phyloP scores from a whole-genome alignment of 257 asterid species.

The Nicotiana sylvestris region DNA sequence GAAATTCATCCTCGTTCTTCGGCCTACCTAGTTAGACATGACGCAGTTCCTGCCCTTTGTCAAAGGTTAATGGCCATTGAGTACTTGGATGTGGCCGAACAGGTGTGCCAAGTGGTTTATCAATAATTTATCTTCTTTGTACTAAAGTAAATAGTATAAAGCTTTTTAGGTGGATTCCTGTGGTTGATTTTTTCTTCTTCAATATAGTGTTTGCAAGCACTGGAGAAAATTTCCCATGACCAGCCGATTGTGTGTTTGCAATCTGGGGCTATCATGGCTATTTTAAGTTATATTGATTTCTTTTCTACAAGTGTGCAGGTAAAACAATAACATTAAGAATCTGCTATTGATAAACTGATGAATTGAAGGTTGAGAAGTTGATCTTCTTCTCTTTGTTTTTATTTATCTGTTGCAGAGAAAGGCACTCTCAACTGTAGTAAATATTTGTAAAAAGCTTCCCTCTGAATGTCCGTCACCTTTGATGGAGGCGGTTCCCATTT shows the following conservation, averaged over 20 bases:
- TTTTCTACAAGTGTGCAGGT: conserved; percentile 95
- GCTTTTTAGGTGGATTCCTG: conserved; percentile 7
- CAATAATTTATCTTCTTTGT: neutral
- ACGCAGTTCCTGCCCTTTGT: conserved; percentile 81
- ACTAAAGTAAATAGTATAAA: neutral
- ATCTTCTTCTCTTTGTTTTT: conserved; percentile 19
- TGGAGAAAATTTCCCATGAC: conserved; percentile 80
- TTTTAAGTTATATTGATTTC: conserved; percentile 76
- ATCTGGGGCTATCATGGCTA: conserved; percentile 91
- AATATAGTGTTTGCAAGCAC: conserved; percentile 86
- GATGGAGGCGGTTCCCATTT: conserved; percentile 88
- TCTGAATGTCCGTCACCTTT: conserved; percentile 60
- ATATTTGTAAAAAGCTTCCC: conserved; percentile 77
- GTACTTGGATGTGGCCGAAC: conserved; percentile 94
- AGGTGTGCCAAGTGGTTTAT: conserved; percentile 45
- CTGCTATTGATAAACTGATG: neutral
- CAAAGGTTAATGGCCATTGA: conserved; percentile 71
- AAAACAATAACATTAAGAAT: conserved; percentile 9
- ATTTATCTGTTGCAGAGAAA: conserved; percentile 53
- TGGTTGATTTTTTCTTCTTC: conserved; percentile 9
- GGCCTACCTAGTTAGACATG: conserved; percentile 70
- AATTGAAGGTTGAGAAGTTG: conserved; percentile 19
- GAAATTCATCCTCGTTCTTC: conserved; percentile 79
- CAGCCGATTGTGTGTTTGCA: conserved; percentile 94
- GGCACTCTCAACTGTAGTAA: conserved; percentile 83